phyloP scores from a whole-genome alignment of 2,329 filamentous ascomycete species.

The Camptophora hylomeconis region DNA sequence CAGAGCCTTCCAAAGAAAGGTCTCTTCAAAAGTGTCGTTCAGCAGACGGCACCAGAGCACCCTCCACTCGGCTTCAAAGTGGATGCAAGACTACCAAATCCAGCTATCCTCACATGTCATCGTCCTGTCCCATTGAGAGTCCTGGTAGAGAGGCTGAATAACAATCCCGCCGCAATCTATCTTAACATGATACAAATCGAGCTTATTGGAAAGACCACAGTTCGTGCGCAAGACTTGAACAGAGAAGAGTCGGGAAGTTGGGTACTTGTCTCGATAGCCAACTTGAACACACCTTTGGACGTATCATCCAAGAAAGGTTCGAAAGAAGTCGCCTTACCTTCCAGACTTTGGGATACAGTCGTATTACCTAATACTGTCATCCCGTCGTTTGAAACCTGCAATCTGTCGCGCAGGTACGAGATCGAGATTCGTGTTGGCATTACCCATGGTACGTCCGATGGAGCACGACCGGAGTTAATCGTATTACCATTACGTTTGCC shows the following conservation, averaged over 20 bases:
- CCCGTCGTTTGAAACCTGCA: slow-evolving; percentile 79
- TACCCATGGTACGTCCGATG: slow-evolving; percentile 52
- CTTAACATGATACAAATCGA: slow-evolving; percentile 70
- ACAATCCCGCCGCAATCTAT: slow-evolving; percentile 56
- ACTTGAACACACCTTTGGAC: slow-evolving; percentile 60
- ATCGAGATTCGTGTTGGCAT: slow-evolving; percentile 71
- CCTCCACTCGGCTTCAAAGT: slow-evolving; percentile 51
- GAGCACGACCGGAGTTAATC: slow-evolving; percentile 54
- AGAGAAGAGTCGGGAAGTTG: slow-evolving; percentile 61
- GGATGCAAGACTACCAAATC: slow-evolving; percentile 76
- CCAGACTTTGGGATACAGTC: slow-evolving; percentile 54
- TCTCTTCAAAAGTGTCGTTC: slow-evolving; percentile 41
- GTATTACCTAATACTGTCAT: slow-evolving; percentile 74
- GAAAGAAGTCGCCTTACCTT: slow-evolving; percentile 53
- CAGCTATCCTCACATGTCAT: slow-evolving; percentile 80
- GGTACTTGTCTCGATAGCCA: slow-evolving; percentile 59
- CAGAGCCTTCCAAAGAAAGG: slow-evolving; percentile 36
- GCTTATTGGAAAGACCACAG: slow-evolving; percentile 64
- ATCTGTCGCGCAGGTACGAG: slow-evolving; percentile 69
- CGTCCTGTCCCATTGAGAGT: slow-evolving; percentile 69
- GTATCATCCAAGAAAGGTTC: slow-evolving; percentile 50
- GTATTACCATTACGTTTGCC: slow-evolving; percentile 67
- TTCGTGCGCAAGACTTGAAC: slow-evolving; percentile 63
- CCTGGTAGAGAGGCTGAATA: slow-evolving; percentile 61
- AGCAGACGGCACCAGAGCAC: slow-evolving; percentile 9